Evolutionary conservation across 2,329 filamentous ascomycete species (phyloP), one percentile per base, ranked within the genome.

Genomic region (Monilinia aucupariae): DNA sequence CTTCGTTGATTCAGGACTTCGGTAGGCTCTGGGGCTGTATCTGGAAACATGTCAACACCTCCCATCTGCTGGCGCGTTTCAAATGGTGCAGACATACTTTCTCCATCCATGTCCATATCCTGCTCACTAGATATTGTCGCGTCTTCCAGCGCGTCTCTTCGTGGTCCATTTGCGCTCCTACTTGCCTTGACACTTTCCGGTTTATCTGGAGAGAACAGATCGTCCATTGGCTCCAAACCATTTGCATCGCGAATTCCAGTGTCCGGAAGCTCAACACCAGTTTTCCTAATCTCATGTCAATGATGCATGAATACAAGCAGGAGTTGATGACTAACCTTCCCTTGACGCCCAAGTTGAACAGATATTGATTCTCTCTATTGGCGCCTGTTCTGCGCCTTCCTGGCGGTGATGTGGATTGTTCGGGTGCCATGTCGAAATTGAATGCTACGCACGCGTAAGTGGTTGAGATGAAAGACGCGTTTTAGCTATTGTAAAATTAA

Each of bases 211-310:
- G 92, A 97, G 76, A 96, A 96, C 68, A 97, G 85, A 68, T 85
- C 85, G 43, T 93, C 90, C 64, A 96, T 83, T 43, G 90, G 88
- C 74, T 97, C 91, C 79, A 99, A 86, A 75, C 93, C 94, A 81
- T 96, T 81, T 74, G 96, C 92, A 77, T 97, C 93, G 77, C 91
- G 89, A 65, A 87, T 80, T 59, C 91, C 91, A 62, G 81, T 85
- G 71, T 96, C 91, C 71, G 86, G 85, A 39, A 97, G 77, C 0
- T 86, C 89, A 32, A 96, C 83, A 51, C 94, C 94, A 0, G 94
- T 99, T 82, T 96, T 96, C 70, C 93, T 97, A 69, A 56, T 59
- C 9, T 25, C 12, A 53, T 67, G 32, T 64, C 59, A 60, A 37
- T 52, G 53, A 39, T 39, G 2, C 17, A 25, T 12, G 32, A 39